Evolutionary conservation across 352 stramenopile species (phyloP).

Genomic region (Globisporangium irregulare): DNA sequence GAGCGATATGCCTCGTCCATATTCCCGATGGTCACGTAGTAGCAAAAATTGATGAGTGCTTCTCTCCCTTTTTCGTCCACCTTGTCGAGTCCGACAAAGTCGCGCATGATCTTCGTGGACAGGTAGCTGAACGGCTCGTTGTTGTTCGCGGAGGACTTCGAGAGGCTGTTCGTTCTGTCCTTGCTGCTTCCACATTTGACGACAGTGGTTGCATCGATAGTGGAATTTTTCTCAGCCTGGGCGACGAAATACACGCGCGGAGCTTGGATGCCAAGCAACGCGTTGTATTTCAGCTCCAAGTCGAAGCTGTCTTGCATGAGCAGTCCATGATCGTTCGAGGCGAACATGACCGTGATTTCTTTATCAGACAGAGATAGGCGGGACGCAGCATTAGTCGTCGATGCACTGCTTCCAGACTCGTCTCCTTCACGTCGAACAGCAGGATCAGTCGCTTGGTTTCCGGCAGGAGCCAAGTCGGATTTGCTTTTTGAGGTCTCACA

Average conservation of each 20-base stretch:
- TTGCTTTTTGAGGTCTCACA: slow-evolving; percentile 76
- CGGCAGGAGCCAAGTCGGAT: slow-evolving; percentile 18
- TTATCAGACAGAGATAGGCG: slow-evolving; percentile 47
- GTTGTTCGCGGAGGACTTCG: slow-evolving; percentile 14
- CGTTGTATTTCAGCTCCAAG: slow-evolving; percentile 73
- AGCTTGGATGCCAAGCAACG: slow-evolving; percentile 85
- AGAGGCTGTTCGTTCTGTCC: slow-evolving; percentile 19
- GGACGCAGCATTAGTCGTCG: not conserved
- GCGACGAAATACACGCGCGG: slow-evolving; percentile 76
- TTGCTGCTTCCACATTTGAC: slow-evolving; percentile 40
- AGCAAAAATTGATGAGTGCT: slow-evolving; percentile 94
- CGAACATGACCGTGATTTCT: slow-evolving; percentile 91
- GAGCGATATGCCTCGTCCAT: slow-evolving; percentile 95
- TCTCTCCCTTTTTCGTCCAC: slow-evolving; percentile 81
- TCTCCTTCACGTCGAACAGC: slow-evolving; percentile 16
- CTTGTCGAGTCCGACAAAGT: slow-evolving; percentile 92
- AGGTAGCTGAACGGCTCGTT: slow-evolving; percentile 54
- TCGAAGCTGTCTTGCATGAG: slow-evolving; percentile 92
- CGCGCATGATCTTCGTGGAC: slow-evolving; percentile 86
- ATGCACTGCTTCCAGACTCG: slow-evolving; percentile 9
- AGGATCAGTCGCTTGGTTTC: slow-evolving; percentile 12
- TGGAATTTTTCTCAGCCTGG: slow-evolving; percentile 38
- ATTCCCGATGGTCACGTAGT: slow-evolving; percentile 93
- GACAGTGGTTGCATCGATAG: slow-evolving; percentile 33
- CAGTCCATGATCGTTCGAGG: slow-evolving; percentile 87